Base-by-base conservation (phyloP, 345 rosid species). In the Hypericum androsaemum region DNA sequence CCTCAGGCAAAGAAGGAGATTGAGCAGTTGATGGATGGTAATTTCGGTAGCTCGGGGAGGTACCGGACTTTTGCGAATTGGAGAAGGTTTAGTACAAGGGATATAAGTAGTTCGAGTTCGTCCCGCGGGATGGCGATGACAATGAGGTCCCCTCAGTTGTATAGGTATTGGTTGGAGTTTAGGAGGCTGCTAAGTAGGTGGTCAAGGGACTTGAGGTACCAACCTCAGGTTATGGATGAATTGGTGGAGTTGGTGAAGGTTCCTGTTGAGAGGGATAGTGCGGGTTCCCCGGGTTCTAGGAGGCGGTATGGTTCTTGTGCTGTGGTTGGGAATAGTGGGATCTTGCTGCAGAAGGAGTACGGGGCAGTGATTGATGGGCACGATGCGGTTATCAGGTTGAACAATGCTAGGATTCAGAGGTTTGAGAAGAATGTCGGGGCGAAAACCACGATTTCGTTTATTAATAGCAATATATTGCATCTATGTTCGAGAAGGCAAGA, bases 321-420 rank as follows among this genome's bases (percentile, higher is more conserved):
- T 8, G 88, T 90, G 7, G 95, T 87, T 37, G 98, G 98, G 7
- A 90, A 90, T 43, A 86, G 95, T 55, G 98, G 98, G 32, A 84
- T 86, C 39, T 66, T 90, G 70, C 53, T 90, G 50, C 69, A 69
- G 12, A 72, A 56, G 28, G 70, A 76, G 11, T 57, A 76, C 36
- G 98, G 98, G 12, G 52, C 50, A 44, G 32, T 80, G 59, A 90
- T 90, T 59, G 96, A 90, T 65, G 57, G 72, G n/a, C 94, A 90
- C 59, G 92, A 90, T 75, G 53, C 71, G 17, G 98, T 90, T 28
- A 80, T 90, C 15, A 72, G 98, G 10, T 64, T 90, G 70, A 90
- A 90, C 84, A 90, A 90, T 58, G 98, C 98, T 0, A 70, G 76
- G 67, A 77, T 68, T 12, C 70, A 64, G 64, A 58, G 52, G 7